phyloP scores from a whole-genome alignment of 2,329 filamentous ascomycete species.

The Cladophialophora carrionii region DNA sequence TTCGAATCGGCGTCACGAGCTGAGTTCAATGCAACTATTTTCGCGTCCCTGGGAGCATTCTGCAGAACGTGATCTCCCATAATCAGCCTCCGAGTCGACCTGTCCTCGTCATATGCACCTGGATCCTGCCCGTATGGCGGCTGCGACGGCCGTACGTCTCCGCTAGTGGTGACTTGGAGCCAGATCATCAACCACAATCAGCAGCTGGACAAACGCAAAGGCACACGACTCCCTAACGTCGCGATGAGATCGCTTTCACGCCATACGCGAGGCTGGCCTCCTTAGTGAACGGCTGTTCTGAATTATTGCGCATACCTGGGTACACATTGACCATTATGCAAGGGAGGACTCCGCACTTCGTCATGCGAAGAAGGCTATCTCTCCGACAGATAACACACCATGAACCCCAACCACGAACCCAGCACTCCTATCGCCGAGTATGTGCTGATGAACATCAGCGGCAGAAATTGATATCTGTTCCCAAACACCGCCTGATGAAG shows the following conservation, averaged over 20 bases:
- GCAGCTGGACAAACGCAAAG: neutral
- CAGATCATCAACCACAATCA: neutral
- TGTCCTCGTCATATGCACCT: conserved; percentile 1
- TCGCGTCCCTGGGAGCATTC: neutral
- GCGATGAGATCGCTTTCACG: neutral
- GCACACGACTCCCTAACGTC: neutral
- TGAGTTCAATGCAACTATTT: conserved; percentile 20
- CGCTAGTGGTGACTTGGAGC: neutral
- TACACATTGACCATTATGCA: neutral
- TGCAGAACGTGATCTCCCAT: conserved; percentile 1
- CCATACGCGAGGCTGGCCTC: neutral
- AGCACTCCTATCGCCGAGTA: conserved; percentile 95
- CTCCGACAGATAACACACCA: conserved; percentile 82
- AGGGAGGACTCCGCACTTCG: neutral
- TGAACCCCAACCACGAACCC: conserved; percentile 91
- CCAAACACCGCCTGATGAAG: conserved; percentile 84
- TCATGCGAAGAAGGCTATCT: conserved; percentile 31
- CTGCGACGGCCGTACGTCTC: conserved; percentile 2
- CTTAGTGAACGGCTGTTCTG: neutral
- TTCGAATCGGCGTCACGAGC: conserved; percentile 25
- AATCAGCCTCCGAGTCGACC: conserved; percentile 16
- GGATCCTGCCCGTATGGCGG: neutral
- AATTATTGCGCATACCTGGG: conserved; percentile 13
- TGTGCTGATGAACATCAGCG: conserved; percentile 94
- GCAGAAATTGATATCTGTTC: conserved; percentile 81